A percentile compares a stretch with the other conserved stretches of the same genome.
Evolutionary conservation across 2,329 filamentous ascomycete genomes (phyloP).

Genomic region (Nemania diffusa): DNA sequence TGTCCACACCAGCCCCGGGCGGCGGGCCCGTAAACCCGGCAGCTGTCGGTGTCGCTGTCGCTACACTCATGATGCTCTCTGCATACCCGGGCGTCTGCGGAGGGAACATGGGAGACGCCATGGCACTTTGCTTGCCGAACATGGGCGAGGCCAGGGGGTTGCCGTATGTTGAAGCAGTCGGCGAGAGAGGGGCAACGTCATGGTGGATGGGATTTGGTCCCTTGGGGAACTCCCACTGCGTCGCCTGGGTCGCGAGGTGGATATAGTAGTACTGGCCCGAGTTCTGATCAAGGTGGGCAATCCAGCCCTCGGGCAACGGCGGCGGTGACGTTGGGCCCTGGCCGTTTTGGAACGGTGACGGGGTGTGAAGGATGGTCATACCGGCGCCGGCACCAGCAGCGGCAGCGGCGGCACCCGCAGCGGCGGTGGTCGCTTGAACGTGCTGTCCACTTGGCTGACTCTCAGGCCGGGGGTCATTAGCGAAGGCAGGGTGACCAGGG

Average conservation of each 20-base stretch:
- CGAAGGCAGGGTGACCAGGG: slow-evolving; percentile 86
- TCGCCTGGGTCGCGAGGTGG: slow-evolving; percentile 92
- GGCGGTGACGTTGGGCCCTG: slow-evolving; percentile 82
- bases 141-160: slow-evolving; percentile 78
- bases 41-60: slow-evolving; percentile 76
- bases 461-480: slow-evolving; percentile 76
- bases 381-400: slow-evolving; percentile 5
- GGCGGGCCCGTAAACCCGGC: slow-evolving; percentile 91
- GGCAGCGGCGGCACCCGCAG: not conserved
- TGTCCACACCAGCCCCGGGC: slow-evolving; percentile 86
- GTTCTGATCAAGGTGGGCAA: slow-evolving; percentile 92
- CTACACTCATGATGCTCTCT: slow-evolving; percentile 84
- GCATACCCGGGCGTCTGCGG: slow-evolving; percentile 86
- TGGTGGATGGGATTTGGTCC: slow-evolving; percentile 89
- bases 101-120: slow-evolving; percentile 84
- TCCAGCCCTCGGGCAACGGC: slow-evolving; percentile 96
- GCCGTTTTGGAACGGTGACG: slow-evolving; percentile 55
- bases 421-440: slow-evolving; percentile 48
- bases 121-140: slow-evolving; percentile 71
- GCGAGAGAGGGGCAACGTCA: slow-evolving; percentile 84
- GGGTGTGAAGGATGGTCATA: slow-evolving; percentile 50
- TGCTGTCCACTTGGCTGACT: slow-evolving; percentile 59
- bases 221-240: slow-evolving; percentile 99
- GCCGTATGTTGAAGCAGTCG: slow-evolving; percentile 79
- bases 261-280: slow-evolving; percentile 99